Conservation (phyloP, 2,329 filamentous ascomycete genomes). For the Claviceps cyperi region DNA sequence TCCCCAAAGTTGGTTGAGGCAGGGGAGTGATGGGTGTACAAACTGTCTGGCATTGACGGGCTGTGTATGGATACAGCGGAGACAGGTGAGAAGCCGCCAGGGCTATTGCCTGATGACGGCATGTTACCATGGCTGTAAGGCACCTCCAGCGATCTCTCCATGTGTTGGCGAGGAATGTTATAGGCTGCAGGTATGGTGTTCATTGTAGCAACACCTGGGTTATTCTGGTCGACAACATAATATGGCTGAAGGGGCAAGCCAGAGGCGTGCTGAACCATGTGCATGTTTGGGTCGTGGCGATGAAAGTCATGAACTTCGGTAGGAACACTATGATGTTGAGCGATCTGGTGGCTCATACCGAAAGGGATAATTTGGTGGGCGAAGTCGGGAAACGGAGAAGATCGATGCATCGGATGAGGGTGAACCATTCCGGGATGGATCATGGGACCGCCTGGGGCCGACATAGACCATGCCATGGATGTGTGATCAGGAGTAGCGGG, state of each 20-base stretch:
- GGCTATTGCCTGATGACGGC: slow-evolving; percentile 42
- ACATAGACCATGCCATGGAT: slow-evolving; percentile 36
- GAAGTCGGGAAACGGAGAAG: slow-evolving; percentile 41
- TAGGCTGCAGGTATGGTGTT: slow-evolving; percentile 38
- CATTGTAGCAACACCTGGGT: slow-evolving; percentile 48
- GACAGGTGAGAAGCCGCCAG: slow-evolving; percentile 40
- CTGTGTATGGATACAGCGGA: slow-evolving; percentile 39
- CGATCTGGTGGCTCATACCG: slow-evolving; percentile 25
- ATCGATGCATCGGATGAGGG: slow-evolving; percentile 30
- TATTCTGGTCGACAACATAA: slow-evolving; percentile 47
- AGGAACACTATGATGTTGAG: slow-evolving; percentile 32
- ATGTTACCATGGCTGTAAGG: slow-evolving; percentile 33
- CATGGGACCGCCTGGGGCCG: slow-evolving; percentile 23
- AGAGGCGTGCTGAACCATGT: slow-evolving; percentile 34
- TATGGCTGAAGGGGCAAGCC: slow-evolving; percentile 33
- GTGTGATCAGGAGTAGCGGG: slow-evolving; percentile 43
- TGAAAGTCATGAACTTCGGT: slow-evolving; percentile 30
- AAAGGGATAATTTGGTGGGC: slow-evolving; percentile 34
- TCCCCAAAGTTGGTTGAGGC: slow-evolving; percentile 34
- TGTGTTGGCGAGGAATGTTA: slow-evolving; percentile 35
- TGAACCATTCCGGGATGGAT: slow-evolving; percentile 22
- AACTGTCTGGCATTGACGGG: slow-evolving; percentile 36
- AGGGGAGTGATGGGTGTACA: slow-evolving; percentile 41
- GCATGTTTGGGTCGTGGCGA: slow-evolving; percentile 27
- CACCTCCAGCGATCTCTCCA: slow-evolving; percentile 35